phyloP scores from a whole-genome alignment of 2,329 filamentous ascomycete genomes.

The Chaetomium olivaceum region DNA sequence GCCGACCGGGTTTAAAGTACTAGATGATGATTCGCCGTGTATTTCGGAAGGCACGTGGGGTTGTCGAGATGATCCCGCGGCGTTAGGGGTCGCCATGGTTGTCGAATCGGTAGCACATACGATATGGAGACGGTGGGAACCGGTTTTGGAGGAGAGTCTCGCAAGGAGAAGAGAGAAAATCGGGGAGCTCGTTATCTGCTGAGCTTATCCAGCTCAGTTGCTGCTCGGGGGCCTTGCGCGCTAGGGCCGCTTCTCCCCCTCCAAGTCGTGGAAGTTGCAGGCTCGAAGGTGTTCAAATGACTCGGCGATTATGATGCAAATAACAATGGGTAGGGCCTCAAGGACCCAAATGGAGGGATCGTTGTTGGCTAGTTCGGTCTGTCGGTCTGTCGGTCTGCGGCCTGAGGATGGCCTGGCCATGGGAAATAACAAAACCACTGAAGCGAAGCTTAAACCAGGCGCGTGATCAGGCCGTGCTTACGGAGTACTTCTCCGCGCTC shows the following conservation, averaged over 20 bases:
- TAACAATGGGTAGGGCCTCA: neutral
- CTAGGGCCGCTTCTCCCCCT: neutral
- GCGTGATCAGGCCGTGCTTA: neutral
- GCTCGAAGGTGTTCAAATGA: neutral
- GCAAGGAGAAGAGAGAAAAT: neutral
- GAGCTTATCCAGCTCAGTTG: neutral
- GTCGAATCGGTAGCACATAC: conserved; percentile 17
- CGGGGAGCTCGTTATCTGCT: neutral
- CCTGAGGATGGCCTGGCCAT: conserved; percentile 7
- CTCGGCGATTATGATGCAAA: neutral
- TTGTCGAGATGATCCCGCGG: conserved; percentile 28
- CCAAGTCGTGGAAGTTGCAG: neutral
- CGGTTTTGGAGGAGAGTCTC: neutral
- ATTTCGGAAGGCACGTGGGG: conserved; percentile 24
- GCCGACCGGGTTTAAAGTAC: neutral
- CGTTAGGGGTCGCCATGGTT: conserved; percentile 40
- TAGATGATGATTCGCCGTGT: conserved; percentile 32
- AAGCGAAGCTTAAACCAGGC: too few species aligned
- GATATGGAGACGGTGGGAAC: neutral
- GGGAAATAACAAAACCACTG: neutral
- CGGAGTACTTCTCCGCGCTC: too few species aligned
- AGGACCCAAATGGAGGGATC: neutral
- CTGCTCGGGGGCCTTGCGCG: neutral
- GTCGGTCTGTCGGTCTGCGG: neutral
- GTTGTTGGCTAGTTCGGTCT: neutral